Evolutionary conservation across 139 green algal genomes (phyloP), one percentile per base, ranked within the genome.

Genomic region (Auxenochlorella protothecoides): DNA sequence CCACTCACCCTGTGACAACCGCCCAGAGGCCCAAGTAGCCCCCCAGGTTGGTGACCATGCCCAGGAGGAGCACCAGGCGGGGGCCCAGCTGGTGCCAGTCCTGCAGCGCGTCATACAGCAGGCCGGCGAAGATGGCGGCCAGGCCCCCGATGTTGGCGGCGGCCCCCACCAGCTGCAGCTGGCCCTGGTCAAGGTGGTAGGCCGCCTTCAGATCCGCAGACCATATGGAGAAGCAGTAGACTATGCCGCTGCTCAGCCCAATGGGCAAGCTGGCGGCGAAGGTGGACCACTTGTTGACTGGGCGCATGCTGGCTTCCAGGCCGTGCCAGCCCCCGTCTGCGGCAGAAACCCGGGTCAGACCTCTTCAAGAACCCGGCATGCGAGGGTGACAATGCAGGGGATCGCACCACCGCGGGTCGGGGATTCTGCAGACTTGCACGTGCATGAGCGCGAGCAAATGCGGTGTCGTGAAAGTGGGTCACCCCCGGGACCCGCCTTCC

Each of bases 41-140:
- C 60, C 85, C 74, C 10, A 93, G 72, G 76, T 84, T 91, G 11
- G 87, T 95, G 53, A 87, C 87, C 9, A 97, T 56, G 15, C 83
- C 83, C 53, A 87, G 10, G 10, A 77, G 64, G 53, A 82, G 60
- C 57, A 66, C 67, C 4, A 78, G 5, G n/a, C 73, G 69, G 60
- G 72, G 70, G 5, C 80, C 71, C 63, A 83, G 65, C 72, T 77
- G n/a, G 65, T 79, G 76, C 52, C 68, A 57, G 54, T 55, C 5
- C 64, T 76, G 72, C 60, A 85, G 61, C 0, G 15, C 6, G 53
- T 85, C 80, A 55, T 84, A 85, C 2, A 83, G 55, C 15, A 85
- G n/a, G 59, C 80, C 80, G 2, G 68, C 63, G 15, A 82, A 65
- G 27, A 85, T 74, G 53, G 61, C 54, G 53, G 66, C 7, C 55